Percentiles rank a stretch among this genome's conserved stretches.
Evolutionary conservation across 2,329 filamentous ascomycete genomes (phyloP).

Genomic region (Neofusicoccum ribis): DNA sequence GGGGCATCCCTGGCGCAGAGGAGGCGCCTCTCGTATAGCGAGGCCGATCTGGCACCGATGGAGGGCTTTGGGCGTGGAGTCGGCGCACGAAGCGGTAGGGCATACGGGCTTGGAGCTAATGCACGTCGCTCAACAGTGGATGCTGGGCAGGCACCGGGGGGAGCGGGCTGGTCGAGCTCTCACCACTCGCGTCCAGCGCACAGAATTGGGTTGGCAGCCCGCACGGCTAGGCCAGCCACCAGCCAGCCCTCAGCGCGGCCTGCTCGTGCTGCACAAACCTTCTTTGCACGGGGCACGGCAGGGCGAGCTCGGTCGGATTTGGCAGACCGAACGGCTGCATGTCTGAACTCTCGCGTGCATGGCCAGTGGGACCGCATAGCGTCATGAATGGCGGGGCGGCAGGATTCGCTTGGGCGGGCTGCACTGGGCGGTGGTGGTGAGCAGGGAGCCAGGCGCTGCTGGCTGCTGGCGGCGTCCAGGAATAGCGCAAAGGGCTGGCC

Average conservation of each 20-base stretch:
- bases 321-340: neutral
- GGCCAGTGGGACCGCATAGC: neutral
- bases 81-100: neutral
- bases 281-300: too few relatives aligned
- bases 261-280: too few relatives aligned
- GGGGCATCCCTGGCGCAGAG: neutral
- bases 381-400: neutral
- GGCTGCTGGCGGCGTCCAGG: neutral
- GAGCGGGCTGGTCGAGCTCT: neutral
- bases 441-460: neutral
- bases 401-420: neutral
- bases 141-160: conserved; percentile 8
- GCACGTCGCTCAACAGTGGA: conserved; percentile 2
- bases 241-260: neutral
- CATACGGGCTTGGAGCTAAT: neutral
- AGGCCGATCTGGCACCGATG: neutral
- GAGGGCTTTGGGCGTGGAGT: neutral
- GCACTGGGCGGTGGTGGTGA: neutral
- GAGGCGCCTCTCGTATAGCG: neutral
- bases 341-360: neutral
- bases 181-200: neutral
- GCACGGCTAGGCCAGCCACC: neutral
- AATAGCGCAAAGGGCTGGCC: conserved; percentile 7
- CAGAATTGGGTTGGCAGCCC: neutral
- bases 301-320: too few relatives aligned